These are phyloP conservation scores for Arthrobotrys musiformis DNA, from an alignment of 2,329 filamentous ascomycete species.

Conservation along the genomic window DNA sequence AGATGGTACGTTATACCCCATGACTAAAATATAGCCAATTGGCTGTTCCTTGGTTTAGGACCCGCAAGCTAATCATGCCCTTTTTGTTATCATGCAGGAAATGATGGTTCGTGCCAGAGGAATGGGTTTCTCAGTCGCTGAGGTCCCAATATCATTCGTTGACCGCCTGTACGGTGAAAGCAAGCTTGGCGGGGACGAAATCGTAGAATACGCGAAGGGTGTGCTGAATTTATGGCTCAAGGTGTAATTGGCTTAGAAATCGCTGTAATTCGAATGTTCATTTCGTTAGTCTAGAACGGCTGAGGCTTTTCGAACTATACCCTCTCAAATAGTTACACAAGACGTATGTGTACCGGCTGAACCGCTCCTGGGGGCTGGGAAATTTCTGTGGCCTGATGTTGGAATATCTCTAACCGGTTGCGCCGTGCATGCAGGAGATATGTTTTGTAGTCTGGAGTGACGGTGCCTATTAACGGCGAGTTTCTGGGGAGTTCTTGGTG, in stretches of 20 bases:
- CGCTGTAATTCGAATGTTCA: not conserved
- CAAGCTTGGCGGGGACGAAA: constrained; percentile 94
- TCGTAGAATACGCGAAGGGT: constrained; percentile 93
- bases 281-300: constrained; percentile 14
- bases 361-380: not conserved
- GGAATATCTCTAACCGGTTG: not conserved
- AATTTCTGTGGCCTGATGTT: constrained; percentile 10
- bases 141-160: constrained; percentile 96
- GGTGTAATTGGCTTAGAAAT: constrained; percentile 66
- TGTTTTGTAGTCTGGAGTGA: too few species aligned
- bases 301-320: not conserved
- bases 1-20: constrained; percentile 72
- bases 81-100: constrained; percentile 69
- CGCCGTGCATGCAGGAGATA: not conserved
- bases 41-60: not conserved
- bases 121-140: constrained; percentile 91
- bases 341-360: not conserved
- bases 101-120: constrained; percentile 98
- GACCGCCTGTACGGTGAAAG: constrained; percentile 94
- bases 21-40: too few species aligned
- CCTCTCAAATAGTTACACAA: not conserved
- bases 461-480: not conserved
- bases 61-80: not conserved
- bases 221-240: constrained; percentile 81
- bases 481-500: not conserved